These are phyloP conservation scores for Globisporangium cederbergense DNA, from an alignment of 352 stramenopile species.

Conservation along the genomic window DNA sequence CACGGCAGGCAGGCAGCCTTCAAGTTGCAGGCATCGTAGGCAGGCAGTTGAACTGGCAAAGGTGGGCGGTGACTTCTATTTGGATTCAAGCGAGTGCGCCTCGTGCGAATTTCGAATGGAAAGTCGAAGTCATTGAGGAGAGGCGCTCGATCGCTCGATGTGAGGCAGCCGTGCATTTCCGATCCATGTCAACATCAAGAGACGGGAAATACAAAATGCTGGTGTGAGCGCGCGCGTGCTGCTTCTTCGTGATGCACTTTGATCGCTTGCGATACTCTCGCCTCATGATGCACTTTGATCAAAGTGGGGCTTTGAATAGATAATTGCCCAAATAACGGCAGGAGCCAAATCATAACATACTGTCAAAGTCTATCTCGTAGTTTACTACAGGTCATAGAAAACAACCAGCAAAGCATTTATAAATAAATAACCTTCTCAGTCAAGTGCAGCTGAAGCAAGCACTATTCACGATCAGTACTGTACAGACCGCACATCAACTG, in stretches of 20 bases:
- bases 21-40: too few species aligned
- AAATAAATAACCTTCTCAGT: background rate
- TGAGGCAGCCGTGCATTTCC: background rate
- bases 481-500: background rate
- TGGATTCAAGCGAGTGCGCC: too few species aligned
- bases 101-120: background rate
- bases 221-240: background rate
- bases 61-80: too few species aligned
- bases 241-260: background rate
- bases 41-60: too few species aligned
- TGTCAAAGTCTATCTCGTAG: too few species aligned
- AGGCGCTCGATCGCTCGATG: background rate
- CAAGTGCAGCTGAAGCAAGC: background rate
- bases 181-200: background rate
- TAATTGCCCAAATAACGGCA: too few species aligned
- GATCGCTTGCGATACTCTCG: slow-evolving; percentile 6
- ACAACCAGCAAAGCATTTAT: too few species aligned
- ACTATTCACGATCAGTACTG: background rate
- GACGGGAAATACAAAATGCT: background rate
- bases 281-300: background rate
- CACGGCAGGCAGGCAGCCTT: background rate
- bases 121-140: background rate
- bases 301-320: background rate
- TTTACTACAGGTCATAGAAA: too few species aligned
- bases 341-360: too few species aligned